Conservation (phyloP, 495 filamentous ascomycete genomes). For the Trypethelium eluteriae region DNA sequence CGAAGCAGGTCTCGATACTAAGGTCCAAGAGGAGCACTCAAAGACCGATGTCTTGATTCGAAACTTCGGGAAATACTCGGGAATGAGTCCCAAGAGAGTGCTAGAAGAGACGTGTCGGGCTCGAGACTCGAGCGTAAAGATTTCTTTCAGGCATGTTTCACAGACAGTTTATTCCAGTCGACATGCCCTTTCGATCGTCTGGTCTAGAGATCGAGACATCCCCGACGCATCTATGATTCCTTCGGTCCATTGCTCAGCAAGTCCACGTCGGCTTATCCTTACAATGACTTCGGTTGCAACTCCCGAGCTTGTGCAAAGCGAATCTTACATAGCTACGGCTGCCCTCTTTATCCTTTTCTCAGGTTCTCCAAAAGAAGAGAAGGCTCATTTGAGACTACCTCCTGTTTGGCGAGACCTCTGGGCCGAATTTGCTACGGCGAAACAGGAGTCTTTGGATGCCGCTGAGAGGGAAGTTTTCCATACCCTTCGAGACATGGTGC, state of each 20-base stretch:
- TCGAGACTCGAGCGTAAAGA: slow-evolving; percentile 59
- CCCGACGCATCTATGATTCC: slow-evolving; percentile 39
- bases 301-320: slow-evolving; percentile 69
- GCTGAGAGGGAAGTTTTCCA: slow-evolving; percentile 58
- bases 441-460: slow-evolving; percentile 60
- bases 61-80: slow-evolving; percentile 76
- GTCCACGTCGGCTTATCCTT: slow-evolving; percentile 44
- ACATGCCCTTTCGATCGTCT: slow-evolving; percentile 63
- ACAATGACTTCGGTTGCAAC: slow-evolving; percentile 72
- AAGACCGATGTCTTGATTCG: slow-evolving; percentile 49
- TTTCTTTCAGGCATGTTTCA: slow-evolving; percentile 61
- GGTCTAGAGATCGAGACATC: slow-evolving; percentile 68
- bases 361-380: slow-evolving; percentile 72
- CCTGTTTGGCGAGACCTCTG: slow-evolving; percentile 77
- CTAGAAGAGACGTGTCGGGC: slow-evolving; percentile 83
- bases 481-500: slow-evolving; percentile 53
- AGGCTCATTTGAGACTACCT: slow-evolving; percentile 69
- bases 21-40: neutral
- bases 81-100: slow-evolving; percentile 60
- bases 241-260: slow-evolving; percentile 39
- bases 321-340: slow-evolving; percentile 73
- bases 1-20: slow-evolving; percentile 32
- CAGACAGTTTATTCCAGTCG: slow-evolving; percentile 64
- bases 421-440: slow-evolving; percentile 63
- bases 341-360: slow-evolving; percentile 75